Evolutionary conservation across 2,329 filamentous ascomycete species (phyloP).

Genomic region (Cordyceps javanica): DNA sequence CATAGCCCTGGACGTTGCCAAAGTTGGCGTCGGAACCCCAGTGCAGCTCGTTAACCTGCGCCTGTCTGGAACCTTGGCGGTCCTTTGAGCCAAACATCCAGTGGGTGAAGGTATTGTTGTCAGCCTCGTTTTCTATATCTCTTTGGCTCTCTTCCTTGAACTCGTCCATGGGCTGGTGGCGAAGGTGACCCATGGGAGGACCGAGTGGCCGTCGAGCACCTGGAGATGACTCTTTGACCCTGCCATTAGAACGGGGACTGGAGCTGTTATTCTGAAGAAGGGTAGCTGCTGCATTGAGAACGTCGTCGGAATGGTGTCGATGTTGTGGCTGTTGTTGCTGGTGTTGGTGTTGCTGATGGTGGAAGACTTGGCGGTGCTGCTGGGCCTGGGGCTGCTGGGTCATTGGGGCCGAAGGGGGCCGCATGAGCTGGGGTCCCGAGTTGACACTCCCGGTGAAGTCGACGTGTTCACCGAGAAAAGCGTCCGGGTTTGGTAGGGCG

Average conservation of each 20-base stretch:
- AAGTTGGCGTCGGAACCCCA: conserved; percentile 68
- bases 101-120: conserved; percentile 33
- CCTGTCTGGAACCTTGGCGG: conserved; percentile 25
- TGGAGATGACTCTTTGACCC: conserved; percentile 17
- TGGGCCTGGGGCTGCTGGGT: conserved; percentile 13
- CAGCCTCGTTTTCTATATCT: conserved; percentile 24
- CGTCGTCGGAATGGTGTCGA: conserved; percentile 41
- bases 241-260: conserved; percentile 11
- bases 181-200: conserved; percentile 34
- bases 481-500: conserved; percentile 16
- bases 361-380: conserved; percentile 16
- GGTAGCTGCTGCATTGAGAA: conserved; percentile 50
- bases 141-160: conserved; percentile 35
- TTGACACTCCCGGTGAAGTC: background rate
- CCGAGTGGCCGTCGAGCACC: conserved; percentile 22
- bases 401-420: conserved; percentile 29
- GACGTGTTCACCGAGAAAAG: conserved; percentile 15
- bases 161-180: conserved; percentile 37
- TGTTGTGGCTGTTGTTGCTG: conserved; percentile 22
- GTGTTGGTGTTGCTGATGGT: conserved; percentile 14
- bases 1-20: conserved; percentile 47
- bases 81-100: conserved; percentile 34
- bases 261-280: conserved; percentile 41
- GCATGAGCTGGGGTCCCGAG: conserved; percentile 25
- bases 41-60: conserved; percentile 42